Conservation (phyloP, 148 eudicot species). For the Polygonum aviculare region DNA sequence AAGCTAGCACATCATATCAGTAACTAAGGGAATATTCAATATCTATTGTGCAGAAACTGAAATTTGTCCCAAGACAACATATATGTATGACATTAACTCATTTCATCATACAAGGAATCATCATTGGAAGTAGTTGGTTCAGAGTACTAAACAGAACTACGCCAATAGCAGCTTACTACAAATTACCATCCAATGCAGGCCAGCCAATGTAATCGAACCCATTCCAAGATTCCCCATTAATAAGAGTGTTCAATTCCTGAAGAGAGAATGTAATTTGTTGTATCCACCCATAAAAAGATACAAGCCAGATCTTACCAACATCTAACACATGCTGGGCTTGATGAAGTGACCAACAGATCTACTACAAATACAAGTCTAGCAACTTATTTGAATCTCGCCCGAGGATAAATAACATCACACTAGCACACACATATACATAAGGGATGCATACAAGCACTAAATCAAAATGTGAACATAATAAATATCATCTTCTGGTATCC, state of each 20-base stretch:
- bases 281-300: background rate
- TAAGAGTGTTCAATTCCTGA: background rate
- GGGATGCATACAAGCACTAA: background rate
- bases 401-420: background rate
- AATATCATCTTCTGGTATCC: background rate
- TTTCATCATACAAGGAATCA: background rate
- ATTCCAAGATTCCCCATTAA: background rate
- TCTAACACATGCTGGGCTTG: background rate
- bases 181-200: background rate
- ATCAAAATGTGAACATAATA: background rate
- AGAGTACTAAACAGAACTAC: background rate
- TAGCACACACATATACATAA: background rate
- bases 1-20: constrained; percentile 1
- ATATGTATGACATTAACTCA: background rate
- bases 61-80: background rate
- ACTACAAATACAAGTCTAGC: background rate
- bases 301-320: background rate
- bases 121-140: background rate
- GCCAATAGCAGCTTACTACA: background rate
- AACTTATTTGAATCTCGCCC: background rate
- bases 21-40: background rate
- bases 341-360: background rate
- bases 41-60: background rate
- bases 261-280: background rate
- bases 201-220: background rate